Evolutionary conservation across 1,284 basidiomycete genomes (phyloP).

Genomic region (Cutaneotrichosporon sp.): DNA sequence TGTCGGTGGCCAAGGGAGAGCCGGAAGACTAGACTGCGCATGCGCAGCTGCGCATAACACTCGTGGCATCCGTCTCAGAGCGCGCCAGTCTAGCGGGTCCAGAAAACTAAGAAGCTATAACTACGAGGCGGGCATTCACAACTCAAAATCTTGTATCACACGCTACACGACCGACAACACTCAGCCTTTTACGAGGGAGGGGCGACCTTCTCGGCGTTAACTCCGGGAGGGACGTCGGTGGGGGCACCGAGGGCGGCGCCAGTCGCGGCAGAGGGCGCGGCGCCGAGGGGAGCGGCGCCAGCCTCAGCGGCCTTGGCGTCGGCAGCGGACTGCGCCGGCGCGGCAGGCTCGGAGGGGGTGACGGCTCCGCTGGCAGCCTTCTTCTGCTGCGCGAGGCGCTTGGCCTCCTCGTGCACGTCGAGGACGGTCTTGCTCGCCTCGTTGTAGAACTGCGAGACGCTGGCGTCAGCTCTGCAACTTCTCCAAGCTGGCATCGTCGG

Average conservation of each 20-base stretch:
- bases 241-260: neutral
- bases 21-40: no score
- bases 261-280: neutral
- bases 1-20: no score
- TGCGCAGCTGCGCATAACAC: no score
- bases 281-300: neutral
- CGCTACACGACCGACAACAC: neutral
- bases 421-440: conserved; percentile 69
- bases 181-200: neutral
- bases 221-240: neutral
- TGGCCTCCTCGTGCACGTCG: conserved; percentile 60
- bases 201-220: neutral
- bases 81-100: conserved; percentile 6
- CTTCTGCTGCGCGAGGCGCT: conserved; percentile 54
- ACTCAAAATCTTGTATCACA: neutral
- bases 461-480: conserved; percentile 20
- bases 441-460: conserved; percentile 60
- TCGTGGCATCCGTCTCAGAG: neutral
- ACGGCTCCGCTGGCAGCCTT: conserved; percentile 1
- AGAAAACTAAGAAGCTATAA: neutral
- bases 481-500: no score
- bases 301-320: conserved; percentile 7
- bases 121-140: neutral
- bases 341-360: conserved; percentile 2
- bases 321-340: neutral